Evolutionary conservation across 2,329 filamentous ascomycete species (phyloP).

Genomic region (Aureobasidium namibiae): DNA sequence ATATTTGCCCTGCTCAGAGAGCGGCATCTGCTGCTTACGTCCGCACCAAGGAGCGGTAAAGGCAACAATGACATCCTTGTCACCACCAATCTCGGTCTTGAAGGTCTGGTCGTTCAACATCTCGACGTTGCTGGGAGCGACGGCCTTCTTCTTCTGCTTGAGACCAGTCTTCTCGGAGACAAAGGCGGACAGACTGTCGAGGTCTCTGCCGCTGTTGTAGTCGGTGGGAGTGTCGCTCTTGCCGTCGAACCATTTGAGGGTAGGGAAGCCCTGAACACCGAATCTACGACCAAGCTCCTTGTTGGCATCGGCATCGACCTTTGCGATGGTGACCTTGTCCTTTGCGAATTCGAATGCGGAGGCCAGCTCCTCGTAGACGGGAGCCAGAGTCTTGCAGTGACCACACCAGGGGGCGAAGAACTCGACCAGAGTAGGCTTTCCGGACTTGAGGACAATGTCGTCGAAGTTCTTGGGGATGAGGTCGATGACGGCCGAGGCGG

Average conservation of each 20-base stretch:
- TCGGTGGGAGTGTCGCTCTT: constrained; percentile 79
- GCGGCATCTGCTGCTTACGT: constrained; percentile 52
- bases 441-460: constrained; percentile 75
- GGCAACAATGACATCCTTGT: constrained; percentile 86
- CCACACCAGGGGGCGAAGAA: constrained; percentile 99
- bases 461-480: constrained; percentile 90
- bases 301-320: constrained; percentile 91
- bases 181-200: constrained; percentile 76
- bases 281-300: constrained; percentile 76
- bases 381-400: constrained; percentile 96
- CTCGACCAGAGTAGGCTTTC: constrained; percentile 92
- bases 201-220: constrained; percentile 77
- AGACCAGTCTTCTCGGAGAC: constrained; percentile 80
- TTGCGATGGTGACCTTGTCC: constrained; percentile 77
- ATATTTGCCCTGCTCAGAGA: constrained; percentile 9
- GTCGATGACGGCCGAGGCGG: constrained; percentile 80
- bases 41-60: constrained; percentile 99
- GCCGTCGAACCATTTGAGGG: constrained; percentile 95
- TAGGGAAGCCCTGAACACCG: constrained; percentile 89
- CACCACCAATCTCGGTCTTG: constrained; percentile 65
- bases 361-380: constrained; percentile 87
- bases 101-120: constrained; percentile 77
- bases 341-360: constrained; percentile 62
- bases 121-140: constrained; percentile 65
- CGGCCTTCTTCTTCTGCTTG: constrained; percentile 66